Evolutionary conservation across 805 yeast genomes (phyloP), one percentile per base, ranked within the genome.

Genomic region (Zygotorulaspora chibaensis): DNA sequence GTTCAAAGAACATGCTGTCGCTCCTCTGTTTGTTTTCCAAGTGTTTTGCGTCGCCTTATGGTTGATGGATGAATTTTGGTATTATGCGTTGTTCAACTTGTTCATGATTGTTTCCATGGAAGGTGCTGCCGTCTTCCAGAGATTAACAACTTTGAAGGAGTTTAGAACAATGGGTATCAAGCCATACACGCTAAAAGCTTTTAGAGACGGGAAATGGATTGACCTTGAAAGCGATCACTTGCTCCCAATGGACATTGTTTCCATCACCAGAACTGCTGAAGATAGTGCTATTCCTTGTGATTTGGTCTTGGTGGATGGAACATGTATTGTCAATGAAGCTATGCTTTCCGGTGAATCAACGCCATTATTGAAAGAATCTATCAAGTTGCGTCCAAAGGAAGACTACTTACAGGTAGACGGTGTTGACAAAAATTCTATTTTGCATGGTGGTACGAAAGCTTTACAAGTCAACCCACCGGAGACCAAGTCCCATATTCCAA

Each of bases 321-420:
- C 96, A 15, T 93, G 95, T 54, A 93, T 93, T 62, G 95, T 93
- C 38, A 93, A 93, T 63, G 99, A 93, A 74, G 99, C 99, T 18
- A 93, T 93, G 99, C 81, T 93, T 46, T 87, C 96, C 4, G 99
- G 99, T 66, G 99, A 93, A 71, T 89, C 97, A 5, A 93, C 99
- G 36, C 99, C 99, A 6, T 73, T 93, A 56, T 79, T 93, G 62
- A 93, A 93, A 63, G 99, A 93, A 68, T 86, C 96, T 2, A 79
- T 90, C 53, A 81, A 80, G 53, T 77, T 87, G 56, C 86, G 99
- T 69, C 95, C 95, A 23, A 69, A 73, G 27, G 68, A 75, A 15
- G 96, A 87, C 46, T 56, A 54, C 7, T 72, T 89, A 53, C 86
- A 86, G 52, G 70, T 84, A 2, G 93, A 87, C 47, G 90, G 95